Evolutionary conservation across 495 filamentous ascomycete species (phyloP).

Genomic region (Viridothelium virens): DNA sequence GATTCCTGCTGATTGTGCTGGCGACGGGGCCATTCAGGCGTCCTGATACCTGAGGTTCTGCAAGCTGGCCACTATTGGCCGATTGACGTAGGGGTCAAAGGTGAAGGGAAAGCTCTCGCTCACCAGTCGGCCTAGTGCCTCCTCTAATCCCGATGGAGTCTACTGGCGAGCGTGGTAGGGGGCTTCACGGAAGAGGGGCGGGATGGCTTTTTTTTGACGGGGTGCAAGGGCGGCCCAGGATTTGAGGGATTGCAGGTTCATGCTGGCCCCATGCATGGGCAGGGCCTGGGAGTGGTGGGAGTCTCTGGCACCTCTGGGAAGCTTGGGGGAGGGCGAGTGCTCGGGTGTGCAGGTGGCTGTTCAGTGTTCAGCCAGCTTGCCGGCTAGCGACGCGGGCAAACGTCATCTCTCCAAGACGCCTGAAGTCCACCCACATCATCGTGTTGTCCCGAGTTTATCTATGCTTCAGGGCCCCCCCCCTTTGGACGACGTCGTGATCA

Average conservation of each 20-base stretch:
- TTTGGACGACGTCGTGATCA: conserved; percentile 12
- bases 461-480: conserved; percentile 3
- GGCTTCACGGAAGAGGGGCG: neutral
- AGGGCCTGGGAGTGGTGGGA: neutral
- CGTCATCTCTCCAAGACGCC: conserved; percentile 11
- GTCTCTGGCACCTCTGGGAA: neutral
- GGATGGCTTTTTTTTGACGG: conserved; percentile 3
- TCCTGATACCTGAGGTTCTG: neutral
- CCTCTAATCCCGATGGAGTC: too few relatives aligned
- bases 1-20: neutral
- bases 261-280: neutral
- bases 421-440: conserved; percentile 12
- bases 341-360: conserved; percentile 5
- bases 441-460: conserved; percentile 12
- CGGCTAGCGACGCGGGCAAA: conserved; percentile 11
- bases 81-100: neutral
- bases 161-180: too few relatives aligned
- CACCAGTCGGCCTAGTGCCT: too few relatives aligned
- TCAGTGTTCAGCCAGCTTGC: conserved; percentile 9
- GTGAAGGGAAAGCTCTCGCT: neutral
- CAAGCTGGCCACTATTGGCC: conserved; percentile 8
- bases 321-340: neutral
- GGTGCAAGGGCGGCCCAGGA: neutral
- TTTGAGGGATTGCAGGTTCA: neutral
- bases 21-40: neutral